phyloP scores from a whole-genome alignment of 164 flowering plant genomes.

The Houttuynia cordata region DNA sequence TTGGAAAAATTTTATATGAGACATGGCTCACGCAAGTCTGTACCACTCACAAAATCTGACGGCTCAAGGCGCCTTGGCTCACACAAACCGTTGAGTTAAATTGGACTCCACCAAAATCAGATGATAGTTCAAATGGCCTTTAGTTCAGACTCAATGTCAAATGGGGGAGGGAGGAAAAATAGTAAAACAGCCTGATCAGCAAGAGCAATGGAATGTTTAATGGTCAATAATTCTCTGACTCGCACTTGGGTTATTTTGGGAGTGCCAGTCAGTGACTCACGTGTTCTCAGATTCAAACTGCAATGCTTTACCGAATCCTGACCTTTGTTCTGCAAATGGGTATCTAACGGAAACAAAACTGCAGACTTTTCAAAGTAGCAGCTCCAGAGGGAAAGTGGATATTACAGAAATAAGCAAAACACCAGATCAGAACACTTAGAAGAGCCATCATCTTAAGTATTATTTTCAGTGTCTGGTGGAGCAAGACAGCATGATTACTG shows the following conservation, averaged over 20 bases:
- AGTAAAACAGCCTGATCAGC: not conserved
- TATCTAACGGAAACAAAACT: not conserved
- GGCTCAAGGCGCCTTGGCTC: no score
- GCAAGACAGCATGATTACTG: slow-evolving; percentile 9
- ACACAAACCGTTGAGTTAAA: no score
- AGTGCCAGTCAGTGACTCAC: not conserved
- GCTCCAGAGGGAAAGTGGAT: not conserved
- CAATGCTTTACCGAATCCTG: not conserved
- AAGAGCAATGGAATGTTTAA: not conserved
- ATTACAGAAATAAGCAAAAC: not conserved
- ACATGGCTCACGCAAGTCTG: no score
- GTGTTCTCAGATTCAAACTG: not conserved
- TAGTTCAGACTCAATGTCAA: not conserved
- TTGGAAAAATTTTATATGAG: no score
- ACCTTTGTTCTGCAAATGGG: not conserved
- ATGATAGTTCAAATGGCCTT: no score
- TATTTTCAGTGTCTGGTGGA: slow-evolving; percentile 1
- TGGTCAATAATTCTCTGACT: not conserved
- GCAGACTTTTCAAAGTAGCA: not conserved
- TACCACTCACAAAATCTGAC: no score
- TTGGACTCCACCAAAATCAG: no score
- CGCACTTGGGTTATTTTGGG: not conserved
- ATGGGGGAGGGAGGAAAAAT: not conserved
- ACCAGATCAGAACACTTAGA: not conserved
- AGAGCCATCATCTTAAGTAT: not conserved